Conservation (phyloP, 139 green algal genomes). For the Coccomyxa sp. region DNA sequence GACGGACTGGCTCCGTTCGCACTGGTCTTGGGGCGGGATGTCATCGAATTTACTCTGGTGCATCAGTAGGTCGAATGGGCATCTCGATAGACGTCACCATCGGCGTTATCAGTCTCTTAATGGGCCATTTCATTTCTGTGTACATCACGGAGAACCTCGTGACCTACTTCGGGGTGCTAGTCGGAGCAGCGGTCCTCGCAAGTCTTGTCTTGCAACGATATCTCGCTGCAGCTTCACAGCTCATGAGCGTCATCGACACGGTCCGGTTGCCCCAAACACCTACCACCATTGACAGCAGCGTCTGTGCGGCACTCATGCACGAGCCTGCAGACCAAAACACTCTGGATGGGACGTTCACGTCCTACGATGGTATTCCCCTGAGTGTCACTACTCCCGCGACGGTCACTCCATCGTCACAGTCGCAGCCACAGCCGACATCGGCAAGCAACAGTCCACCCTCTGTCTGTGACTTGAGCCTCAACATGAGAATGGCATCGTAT, state of each 20-base stretch:
- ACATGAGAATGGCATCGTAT: background rate
- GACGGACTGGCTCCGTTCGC: background rate
- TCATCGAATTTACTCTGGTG: conserved; percentile 1
- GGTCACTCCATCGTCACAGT: background rate
- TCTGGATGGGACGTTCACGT: background rate
- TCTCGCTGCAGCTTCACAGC: background rate
- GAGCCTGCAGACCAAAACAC: background rate
- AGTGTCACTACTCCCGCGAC: background rate
- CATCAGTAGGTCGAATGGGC: background rate
- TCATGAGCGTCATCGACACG: background rate
- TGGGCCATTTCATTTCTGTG: background rate
- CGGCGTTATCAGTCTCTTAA: background rate
- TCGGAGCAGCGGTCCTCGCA: background rate
- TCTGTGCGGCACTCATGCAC: background rate
- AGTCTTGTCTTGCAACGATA: background rate
- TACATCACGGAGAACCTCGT: background rate
- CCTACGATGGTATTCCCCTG: background rate
- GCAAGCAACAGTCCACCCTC: background rate
- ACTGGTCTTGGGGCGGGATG: background rate
- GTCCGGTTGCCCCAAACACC: background rate
- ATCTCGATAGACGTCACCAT: background rate
- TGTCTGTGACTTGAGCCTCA: background rate
- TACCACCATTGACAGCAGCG: background rate
- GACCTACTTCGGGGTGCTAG: background rate
- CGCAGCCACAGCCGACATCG: background rate